A percentile compares a stretch with the other conserved stretches of the same genome.
Conservation (phyloP, 1,139 yeast species). For the Kurtzmaniella quercitrusa region DNA sequence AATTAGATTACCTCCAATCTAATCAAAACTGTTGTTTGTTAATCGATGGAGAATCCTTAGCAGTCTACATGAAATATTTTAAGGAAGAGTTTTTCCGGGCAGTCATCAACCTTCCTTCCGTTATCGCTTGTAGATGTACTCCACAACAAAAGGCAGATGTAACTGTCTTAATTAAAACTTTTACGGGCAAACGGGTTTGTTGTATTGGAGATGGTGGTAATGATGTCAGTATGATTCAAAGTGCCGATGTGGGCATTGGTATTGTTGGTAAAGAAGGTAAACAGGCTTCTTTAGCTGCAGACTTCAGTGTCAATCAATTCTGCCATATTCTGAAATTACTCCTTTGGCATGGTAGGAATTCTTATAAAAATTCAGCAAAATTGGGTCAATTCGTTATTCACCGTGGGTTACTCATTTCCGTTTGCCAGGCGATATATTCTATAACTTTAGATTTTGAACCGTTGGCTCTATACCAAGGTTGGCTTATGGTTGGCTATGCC, state of each 20-base stretch:
- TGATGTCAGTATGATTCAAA: conserved; percentile 98
- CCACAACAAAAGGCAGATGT: conserved; percentile 99
- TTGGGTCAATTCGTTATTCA: conserved; percentile 94
- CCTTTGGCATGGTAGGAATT: conserved; percentile 97
- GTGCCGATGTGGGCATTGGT: conserved; percentile 98
- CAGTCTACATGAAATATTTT: conserved; percentile 58
- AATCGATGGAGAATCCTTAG: conserved; percentile 92
- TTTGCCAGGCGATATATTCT: conserved; percentile 94
- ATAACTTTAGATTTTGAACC: conserved; percentile 88
- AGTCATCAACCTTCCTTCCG: conserved; percentile 80
- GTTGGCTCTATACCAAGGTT: conserved; percentile 88
- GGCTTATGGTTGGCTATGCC: conserved; percentile 98
- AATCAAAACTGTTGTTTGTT: conserved; percentile 74
- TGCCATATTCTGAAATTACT: conserved; percentile 81
- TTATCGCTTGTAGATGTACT: conserved; percentile 95
- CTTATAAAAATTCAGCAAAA: conserved; percentile 92
- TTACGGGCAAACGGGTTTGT: conserved; percentile 86
- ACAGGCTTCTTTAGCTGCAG: conserved; percentile 97
- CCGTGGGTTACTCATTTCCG: conserved; percentile 88
- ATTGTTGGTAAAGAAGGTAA: conserved; percentile 98
- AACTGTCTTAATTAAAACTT: conserved; percentile 69
- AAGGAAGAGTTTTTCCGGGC: conserved; percentile 70
- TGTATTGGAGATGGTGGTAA: conserved; percentile 99
- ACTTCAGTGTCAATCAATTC: conserved; percentile 89
- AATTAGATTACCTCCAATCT: conserved; percentile 64